Conservation (phyloP, 805 yeast species). For the Cyberlindnera suaveolens region DNA sequence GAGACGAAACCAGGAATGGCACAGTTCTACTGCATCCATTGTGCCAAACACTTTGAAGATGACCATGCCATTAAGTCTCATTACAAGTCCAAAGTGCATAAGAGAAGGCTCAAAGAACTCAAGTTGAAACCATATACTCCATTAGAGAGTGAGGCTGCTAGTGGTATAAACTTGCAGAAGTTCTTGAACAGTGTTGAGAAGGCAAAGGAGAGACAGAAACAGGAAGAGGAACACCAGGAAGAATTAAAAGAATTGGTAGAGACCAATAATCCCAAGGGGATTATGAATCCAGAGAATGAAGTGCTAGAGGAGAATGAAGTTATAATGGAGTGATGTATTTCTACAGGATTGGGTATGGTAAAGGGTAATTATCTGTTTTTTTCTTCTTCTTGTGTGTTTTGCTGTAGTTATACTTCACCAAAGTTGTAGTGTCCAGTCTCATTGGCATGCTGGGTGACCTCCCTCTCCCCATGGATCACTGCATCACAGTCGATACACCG, state of each 20-base stretch:
- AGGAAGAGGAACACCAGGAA: slow-evolving; percentile 34
- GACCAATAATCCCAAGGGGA: slow-evolving; percentile 22
- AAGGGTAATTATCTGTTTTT: background rate
- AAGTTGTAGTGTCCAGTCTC: slow-evolving; percentile 54
- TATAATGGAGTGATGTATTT: slow-evolving; percentile 10
- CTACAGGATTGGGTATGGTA: background rate
- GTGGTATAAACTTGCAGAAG: slow-evolving; percentile 67
- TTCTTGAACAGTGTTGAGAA: slow-evolving; percentile 59
- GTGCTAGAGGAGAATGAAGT: slow-evolving; percentile 19
- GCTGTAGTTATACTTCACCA: slow-evolving; percentile 34
- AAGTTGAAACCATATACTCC: slow-evolving; percentile 78
- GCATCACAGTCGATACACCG: slow-evolving; percentile 51
- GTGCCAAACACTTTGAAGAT: slow-evolving; percentile 87
- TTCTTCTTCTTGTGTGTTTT: background rate
- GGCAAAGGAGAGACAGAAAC: slow-evolving; percentile 36
- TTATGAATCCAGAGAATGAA: slow-evolving; percentile 15
- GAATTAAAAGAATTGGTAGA: slow-evolving; percentile 25
- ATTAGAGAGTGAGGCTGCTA: slow-evolving; percentile 87
- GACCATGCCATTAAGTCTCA: slow-evolving; percentile 70
- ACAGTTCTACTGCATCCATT: slow-evolving; percentile 88
- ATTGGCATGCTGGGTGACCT: slow-evolving; percentile 59
- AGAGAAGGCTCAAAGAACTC: slow-evolving; percentile 74
- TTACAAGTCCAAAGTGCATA: slow-evolving; percentile 71
- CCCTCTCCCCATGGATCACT: slow-evolving; percentile 54
- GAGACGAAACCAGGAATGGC: slow-evolving; percentile 93